Evolutionary conservation across 164 flowering plant genomes (phyloP), one percentile per base, ranked within the genome.

Genomic region (Malania oleifera): DNA sequence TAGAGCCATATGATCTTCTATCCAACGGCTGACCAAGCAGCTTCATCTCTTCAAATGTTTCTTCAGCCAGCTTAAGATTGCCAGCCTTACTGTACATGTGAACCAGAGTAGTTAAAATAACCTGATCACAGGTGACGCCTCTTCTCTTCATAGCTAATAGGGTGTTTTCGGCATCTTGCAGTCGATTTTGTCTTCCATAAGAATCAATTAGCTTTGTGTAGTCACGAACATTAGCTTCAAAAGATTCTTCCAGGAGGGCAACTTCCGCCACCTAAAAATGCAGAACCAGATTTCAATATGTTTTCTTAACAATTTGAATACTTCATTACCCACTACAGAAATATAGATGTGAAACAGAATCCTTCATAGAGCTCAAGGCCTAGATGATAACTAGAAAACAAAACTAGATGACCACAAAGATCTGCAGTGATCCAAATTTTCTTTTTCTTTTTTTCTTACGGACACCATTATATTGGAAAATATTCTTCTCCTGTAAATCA

Each of bases 1-100:
- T 93, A 19, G 98, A 70, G 10, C 97, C 98, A 61, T 84, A 89
- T 0, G 95, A 81, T 69, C 86, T 74, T 57, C 70, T 77, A 62
- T 89, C 97, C 66, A 86, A 56, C 22, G 85, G 83, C 37, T 77
- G 56, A 0, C 95, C 90, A 10, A 89, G 88, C 62, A 82, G 61
- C 67, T 70, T 81, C 61, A 92, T 67, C 60, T 87, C 89, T 60
- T 84, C 80, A 51, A 89, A 93, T 53, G 76, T 68, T 61, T 82
- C 79, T 64, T 86, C 82, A 4, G 92, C 98, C 52, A 57, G 68
- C 12, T 67, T 64, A 48, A 85, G 77, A 57, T 76, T 56, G 14
- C 95, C 96, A 23, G 88, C 81, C 61, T 89, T 92, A 81, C 96
- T 86, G 69, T 89, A 86, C 84, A 87, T 79, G 62, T 89, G 75